Evolutionary conservation across 2,329 filamentous ascomycete species (phyloP).

Genomic region (Alternaria novae-zelandiae): DNA sequence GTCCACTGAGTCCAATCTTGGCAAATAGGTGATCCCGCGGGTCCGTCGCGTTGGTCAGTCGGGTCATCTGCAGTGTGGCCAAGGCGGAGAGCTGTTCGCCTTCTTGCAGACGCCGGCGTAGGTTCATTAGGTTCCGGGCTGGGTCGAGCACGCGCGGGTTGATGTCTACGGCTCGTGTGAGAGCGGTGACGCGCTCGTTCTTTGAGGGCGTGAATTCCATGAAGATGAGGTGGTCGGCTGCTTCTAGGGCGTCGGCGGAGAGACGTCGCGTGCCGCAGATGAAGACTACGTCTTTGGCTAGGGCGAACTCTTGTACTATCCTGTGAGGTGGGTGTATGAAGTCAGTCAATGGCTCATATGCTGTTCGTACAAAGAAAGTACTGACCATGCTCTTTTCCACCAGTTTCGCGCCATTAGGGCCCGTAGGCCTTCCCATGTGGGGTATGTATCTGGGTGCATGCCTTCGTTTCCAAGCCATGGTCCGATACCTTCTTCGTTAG

Average conservation of each 20-base stretch:
- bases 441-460: not conserved
- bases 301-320: not conserved
- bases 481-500: not conserved
- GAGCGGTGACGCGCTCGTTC: not conserved
- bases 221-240: not conserved
- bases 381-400: not conserved
- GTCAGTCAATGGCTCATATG: too few relatives aligned
- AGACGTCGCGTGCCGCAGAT: not conserved
- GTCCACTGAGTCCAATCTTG: not conserved
- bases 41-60: not conserved
- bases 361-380: too few relatives aligned
- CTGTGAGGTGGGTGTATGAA: too few relatives aligned
- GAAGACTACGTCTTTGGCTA: not conserved
- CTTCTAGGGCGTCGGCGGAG: not conserved
- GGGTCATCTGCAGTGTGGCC: not conserved
- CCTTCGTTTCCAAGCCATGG: not conserved
- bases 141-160: not conserved
- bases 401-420: not conserved
- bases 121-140: not conserved
- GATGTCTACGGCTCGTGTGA: not conserved
- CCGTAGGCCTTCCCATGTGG: not conserved
- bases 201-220: not conserved
- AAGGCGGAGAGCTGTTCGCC: not conserved
- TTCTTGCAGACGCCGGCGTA: not conserved
- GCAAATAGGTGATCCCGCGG: not conserved